Conservation (phyloP, 73 alveolate genomes). For the Paramecium pentaurelia region DNA sequence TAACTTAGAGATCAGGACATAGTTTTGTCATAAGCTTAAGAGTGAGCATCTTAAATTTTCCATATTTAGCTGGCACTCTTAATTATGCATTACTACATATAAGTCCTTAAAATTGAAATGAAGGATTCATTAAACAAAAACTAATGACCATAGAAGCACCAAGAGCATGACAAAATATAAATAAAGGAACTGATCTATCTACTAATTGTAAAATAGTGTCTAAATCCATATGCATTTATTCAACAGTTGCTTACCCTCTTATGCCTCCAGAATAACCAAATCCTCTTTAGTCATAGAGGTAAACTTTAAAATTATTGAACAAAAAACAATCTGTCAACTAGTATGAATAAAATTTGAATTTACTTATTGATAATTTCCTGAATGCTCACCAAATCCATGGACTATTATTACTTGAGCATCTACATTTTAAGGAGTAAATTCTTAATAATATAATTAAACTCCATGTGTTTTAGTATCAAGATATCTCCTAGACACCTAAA, state of each 20-base stretch:
- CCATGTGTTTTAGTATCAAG: constrained; percentile 36
- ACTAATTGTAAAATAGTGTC: neutral
- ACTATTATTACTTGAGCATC: constrained; percentile 5
- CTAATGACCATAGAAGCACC: constrained; percentile 29
- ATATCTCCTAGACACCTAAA: neutral
- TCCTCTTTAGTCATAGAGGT: constrained; percentile 34
- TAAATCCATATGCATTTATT: constrained; percentile 34
- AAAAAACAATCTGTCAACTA: constrained; percentile 25
- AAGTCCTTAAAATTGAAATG: constrained; percentile 8
- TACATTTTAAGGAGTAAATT: neutral
- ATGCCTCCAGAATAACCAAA: constrained; percentile 44
- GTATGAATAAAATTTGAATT: neutral
- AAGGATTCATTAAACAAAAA: constrained; percentile 32
- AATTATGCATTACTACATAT: neutral
- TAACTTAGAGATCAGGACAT: constrained; percentile 34
- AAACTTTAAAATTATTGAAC: neutral
- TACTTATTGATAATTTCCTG: constrained; percentile 33
- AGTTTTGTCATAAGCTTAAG: neutral
- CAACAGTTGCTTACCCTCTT: constrained; percentile 34
- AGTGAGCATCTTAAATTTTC: constrained; percentile 41
- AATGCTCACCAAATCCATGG: constrained; percentile 48
- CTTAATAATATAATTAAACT: constrained; percentile 22
- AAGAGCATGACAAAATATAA: constrained; percentile 32
- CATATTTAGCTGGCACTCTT: constrained; percentile 34
- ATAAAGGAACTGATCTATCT: constrained; percentile 38